phyloP scores from a whole-genome alignment of 129 eudicot species.

The Apium graveolens region DNA sequence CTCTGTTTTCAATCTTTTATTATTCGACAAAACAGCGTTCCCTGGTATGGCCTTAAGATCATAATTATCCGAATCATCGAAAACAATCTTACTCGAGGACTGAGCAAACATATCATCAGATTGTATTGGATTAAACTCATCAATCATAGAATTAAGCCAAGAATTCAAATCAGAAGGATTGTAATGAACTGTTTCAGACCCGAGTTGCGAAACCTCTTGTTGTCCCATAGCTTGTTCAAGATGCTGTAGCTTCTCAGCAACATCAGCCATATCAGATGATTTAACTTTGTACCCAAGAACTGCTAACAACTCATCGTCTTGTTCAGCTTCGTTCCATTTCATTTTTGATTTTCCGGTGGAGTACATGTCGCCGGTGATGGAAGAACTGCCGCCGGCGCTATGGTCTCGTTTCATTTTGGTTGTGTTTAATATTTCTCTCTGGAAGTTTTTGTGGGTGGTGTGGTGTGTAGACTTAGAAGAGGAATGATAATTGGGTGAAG shows the following conservation, averaged over 20 bases:
- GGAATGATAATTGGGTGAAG: conserved; percentile 20
- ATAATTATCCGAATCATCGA: conserved; percentile 25
- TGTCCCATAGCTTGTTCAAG: conserved; percentile 42
- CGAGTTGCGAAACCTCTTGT: conserved; percentile 40
- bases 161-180: conserved; percentile 68
- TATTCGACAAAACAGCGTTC: conserved; percentile 30
- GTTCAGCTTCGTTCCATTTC: conserved; percentile 32
- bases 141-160: conserved; percentile 63
- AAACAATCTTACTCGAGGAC: not conserved
- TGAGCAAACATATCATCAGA: not conserved
- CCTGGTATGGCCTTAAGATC: conserved; percentile 59
- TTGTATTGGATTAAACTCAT: conserved; percentile 32
- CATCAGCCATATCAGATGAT: conserved; percentile 69
- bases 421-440: not conserved
- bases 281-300: conserved; percentile 62
- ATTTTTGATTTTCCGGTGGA: conserved; percentile 25
- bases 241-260: conserved; percentile 71
- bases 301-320: conserved; percentile 66
- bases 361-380: conserved; percentile 1
- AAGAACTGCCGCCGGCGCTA: conserved; percentile 15
- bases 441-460: not conserved
- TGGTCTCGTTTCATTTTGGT: conserved; percentile 28
- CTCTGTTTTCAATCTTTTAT: conserved; percentile 32
- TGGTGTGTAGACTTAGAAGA: not conserved
- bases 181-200: conserved; percentile 55